Evolutionary conservation across 306 rosid genomes (phyloP).

Genomic region (Quillaja saponaria): DNA sequence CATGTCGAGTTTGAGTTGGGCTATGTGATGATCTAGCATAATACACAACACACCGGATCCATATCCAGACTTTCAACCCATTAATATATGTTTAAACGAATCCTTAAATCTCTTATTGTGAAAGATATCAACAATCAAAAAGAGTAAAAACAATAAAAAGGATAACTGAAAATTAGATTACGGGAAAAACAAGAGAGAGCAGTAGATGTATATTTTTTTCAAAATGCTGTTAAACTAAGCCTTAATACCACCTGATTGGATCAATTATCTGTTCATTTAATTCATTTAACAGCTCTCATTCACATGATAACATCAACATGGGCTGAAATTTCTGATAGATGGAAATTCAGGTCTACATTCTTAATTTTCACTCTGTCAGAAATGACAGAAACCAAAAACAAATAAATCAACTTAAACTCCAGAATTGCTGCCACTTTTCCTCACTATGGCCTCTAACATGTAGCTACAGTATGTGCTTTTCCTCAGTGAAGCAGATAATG

Average conservation of each 20-base stretch:
- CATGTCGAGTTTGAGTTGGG: constrained; percentile 7
- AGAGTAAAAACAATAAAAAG: constrained; percentile 20
- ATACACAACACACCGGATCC: too few relatives aligned
- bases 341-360: constrained; percentile 15
- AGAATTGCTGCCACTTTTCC: background rate
- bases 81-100: too few relatives aligned
- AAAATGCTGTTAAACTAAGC: too few relatives aligned
- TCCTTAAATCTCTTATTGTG: too few relatives aligned
- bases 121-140: too few relatives aligned
- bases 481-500: too few relatives aligned
- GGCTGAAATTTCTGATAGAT: constrained; percentile 8
- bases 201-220: too few relatives aligned
- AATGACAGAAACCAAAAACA: constrained; percentile 5
- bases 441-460: too few relatives aligned
- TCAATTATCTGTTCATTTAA: too few relatives aligned
- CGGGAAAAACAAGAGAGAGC: too few relatives aligned
- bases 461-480: too few relatives aligned
- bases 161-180: background rate
- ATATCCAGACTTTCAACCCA: too few relatives aligned
- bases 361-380: constrained; percentile 26
- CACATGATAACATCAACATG: background rate
- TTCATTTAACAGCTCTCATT: constrained; percentile 5
- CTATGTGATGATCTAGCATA: background rate
- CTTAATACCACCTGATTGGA: background rate
- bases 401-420: background rate